Evolutionary conservation across 2,329 filamentous ascomycete genomes (phyloP), one percentile per base, ranked within the genome.

Genomic region (Xylariaceae sp.): DNA sequence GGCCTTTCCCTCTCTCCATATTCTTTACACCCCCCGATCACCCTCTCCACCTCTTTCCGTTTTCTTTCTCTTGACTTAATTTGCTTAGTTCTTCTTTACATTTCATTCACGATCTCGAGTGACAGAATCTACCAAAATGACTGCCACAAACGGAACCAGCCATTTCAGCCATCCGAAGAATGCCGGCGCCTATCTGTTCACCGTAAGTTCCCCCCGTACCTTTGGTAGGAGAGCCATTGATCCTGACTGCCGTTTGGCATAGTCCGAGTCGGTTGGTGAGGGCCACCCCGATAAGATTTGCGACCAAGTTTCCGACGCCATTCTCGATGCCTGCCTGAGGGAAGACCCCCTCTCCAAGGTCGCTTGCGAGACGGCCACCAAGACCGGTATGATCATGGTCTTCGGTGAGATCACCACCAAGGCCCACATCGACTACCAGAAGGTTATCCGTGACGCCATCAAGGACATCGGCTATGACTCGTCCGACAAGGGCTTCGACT

Each of bases 341-440:
- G 85, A 92, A 70, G 92, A 98, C 67, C 90, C 90, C 53, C 81
- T 96, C 63, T 97, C 92, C 76, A 98, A 97, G 79, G 85, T 97
- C 58, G 92, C 92, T 66, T 98, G 92, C 71, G 92, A 98, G 78
- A 96, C 90, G 55, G 92, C 92, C 61, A 95, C 92, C 74, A 98
- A 98, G 86, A 98, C 92, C 56, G 92, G 92, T 69, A 86, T 98
- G 92, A 78, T 98, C 69, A 97, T 98, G 92, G 83, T 94, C 66
- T 94, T 95, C 52, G 88, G 88, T 70, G 92, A 98, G 69, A 98
- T 98, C 69, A 94, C 88, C 69, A 97, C 92, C 74, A 92, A 94
- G 76, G 83, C 90, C 69, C 77, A 74, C 56, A 74, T 97, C 58
- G 92, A 98, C 78, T 98, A 96, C 84, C 92, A 98, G 71, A 94